phyloP scores from a whole-genome alignment of 1,284 basidiomycete species.

The Cystobasidium slooffiae region DNA sequence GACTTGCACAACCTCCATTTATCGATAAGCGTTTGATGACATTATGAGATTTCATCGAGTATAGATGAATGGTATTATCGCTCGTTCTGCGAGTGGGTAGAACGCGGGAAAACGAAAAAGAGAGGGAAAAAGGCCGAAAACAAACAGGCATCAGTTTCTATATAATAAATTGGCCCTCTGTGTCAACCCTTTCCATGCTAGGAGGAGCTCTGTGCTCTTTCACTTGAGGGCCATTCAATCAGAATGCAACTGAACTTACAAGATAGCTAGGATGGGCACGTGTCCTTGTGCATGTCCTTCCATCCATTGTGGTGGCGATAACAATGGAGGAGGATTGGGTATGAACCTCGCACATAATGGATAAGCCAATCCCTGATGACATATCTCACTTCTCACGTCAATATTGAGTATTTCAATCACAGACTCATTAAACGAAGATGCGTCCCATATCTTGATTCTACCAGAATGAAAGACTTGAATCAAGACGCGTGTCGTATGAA shows the following conservation, averaged over 20 bases:
- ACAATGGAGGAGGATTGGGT: not conserved
- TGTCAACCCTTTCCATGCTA: no score
- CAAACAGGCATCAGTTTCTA: no score
- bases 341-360: conserved; percentile 23
- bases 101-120: no score
- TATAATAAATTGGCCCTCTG: no score
- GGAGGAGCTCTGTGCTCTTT: no score
- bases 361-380: not conserved
- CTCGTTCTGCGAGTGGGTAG: conserved; percentile 6
- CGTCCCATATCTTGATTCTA: conserved; percentile 36
- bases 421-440: conserved; percentile 6
- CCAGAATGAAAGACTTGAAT: conserved; percentile 26
- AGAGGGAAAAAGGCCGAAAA: no score
- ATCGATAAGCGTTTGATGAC: conserved; percentile 10
- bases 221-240: not conserved
- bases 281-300: conserved; percentile 2
- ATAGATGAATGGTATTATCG: conserved; percentile 16
- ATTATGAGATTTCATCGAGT: conserved; percentile 16
- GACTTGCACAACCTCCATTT: not conserved
- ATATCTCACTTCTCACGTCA: not conserved
- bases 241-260: conserved; percentile 10
- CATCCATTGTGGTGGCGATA: not conserved
- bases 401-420: conserved; percentile 34
- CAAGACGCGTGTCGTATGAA: conserved; percentile 32
- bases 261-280: conserved; percentile 14